Evolutionary conservation across 805 yeast species (phyloP), one percentile per base, ranked within the genome.

Genomic region (Candida ascalaphidarum): DNA sequence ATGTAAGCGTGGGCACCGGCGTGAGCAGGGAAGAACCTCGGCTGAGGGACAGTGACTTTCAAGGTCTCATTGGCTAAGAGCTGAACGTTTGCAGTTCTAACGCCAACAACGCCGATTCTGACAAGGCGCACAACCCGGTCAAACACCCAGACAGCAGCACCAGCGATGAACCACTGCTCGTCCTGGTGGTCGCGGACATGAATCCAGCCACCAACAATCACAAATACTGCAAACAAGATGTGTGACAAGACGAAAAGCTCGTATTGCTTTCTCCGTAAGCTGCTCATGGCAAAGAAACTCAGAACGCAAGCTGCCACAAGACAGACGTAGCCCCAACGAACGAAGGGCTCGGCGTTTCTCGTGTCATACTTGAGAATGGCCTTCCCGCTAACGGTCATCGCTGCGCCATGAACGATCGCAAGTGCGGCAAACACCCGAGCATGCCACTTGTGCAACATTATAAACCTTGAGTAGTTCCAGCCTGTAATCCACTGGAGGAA

Each of bases 401-500:
- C 47, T 11, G 43, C 51, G 22, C 15, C 66, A 43, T 81, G 92
- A 11, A 77, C 55, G 19, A 75, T 40, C 5, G 67, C 65, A 30
- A 73, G 52, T n/a, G 70, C 38, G 7, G 67, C 53, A 39, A 65
- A 55, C 1, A 66, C 57, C 37, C 78, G 58, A 1, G 81, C 79
- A 25, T 66, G 51, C 81, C 83, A 76, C 48, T 66, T 76, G 52
- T 84, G 95, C 43, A 69, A 71, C 17, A 61, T 54, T 41, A 73
- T 61, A 54, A 82, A 81, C 2, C 79, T 65, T 10, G 75, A 55
- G 39, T 70, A 77, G 8, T 30, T 20, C 56, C 56, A 48, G 9
- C 46, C 43, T 3, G 43, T 33, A 12, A 40, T 29, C 44, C 44
- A 41, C 20, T 22, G 31, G 31, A 82, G 58, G 13, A 83, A 72